phyloP scores from a whole-genome alignment of 2,329 filamentous ascomycete species.

The Colletotrichum horii region DNA sequence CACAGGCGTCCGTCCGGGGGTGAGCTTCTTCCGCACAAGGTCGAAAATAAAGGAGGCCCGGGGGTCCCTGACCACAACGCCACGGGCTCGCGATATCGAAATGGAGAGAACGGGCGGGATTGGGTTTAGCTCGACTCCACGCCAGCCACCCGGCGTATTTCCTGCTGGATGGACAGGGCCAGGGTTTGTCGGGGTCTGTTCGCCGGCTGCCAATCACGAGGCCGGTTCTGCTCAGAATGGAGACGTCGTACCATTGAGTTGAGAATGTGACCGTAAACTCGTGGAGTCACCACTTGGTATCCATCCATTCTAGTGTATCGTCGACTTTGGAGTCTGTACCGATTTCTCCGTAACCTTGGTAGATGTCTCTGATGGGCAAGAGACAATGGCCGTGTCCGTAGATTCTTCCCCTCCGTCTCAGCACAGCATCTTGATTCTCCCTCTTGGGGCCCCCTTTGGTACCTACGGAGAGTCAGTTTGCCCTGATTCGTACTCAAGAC shows the following conservation, averaged over 20 bases:
- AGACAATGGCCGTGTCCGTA: not conserved
- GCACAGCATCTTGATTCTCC: not conserved
- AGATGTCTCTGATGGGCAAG: not conserved
- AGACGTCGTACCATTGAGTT: constrained; percentile 3
- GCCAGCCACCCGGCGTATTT: constrained; percentile 25
- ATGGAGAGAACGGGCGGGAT: constrained; percentile 4
- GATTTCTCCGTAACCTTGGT: not conserved
- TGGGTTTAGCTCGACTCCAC: constrained; percentile 19
- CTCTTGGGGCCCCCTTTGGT: not conserved
- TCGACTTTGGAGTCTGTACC: not conserved
- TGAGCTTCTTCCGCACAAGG: constrained; percentile 5
- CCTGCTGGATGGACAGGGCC: constrained; percentile 1
- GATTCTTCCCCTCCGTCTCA: not conserved
- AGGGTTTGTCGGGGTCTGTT: constrained; percentile 4
- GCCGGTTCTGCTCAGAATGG: not conserved
- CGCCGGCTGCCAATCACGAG: constrained; percentile 13
- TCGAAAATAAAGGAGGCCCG: constrained; percentile 20
- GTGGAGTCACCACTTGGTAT: not conserved
- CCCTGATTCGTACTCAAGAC: not conserved
- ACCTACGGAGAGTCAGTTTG: not conserved
- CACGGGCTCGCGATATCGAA: constrained; percentile 17
- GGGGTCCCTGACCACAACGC: constrained; percentile 6
- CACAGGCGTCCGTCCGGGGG: not conserved
- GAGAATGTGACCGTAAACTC: not conserved
- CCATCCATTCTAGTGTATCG: not conserved